phyloP scores from a whole-genome alignment of 192 early-diverging fungal genomes.

The Coemansia brasiliensis region DNA sequence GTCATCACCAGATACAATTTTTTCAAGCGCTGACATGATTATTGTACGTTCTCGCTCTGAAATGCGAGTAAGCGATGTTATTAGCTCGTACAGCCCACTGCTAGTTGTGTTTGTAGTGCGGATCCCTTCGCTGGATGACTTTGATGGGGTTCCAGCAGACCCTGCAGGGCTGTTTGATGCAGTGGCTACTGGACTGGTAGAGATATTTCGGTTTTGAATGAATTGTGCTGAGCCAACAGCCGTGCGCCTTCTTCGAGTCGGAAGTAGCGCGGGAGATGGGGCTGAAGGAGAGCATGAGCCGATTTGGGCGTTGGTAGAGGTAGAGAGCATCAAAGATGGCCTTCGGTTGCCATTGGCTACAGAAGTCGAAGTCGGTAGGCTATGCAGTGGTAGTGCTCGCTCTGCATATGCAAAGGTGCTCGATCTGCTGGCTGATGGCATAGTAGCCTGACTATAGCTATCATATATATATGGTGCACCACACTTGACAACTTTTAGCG shows the following conservation, averaged over 20 bases:
- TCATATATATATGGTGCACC: slow-evolving; percentile 45
- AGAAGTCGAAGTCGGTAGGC: neutral
- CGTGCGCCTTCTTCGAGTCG: slow-evolving; percentile 30
- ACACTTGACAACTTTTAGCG: slow-evolving; percentile 42
- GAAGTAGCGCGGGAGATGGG: slow-evolving; percentile 21
- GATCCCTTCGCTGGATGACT: slow-evolving; percentile 13
- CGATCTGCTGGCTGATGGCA: slow-evolving; percentile 12
- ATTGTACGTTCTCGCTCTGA: slow-evolving; percentile 39
- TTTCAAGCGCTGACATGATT: slow-evolving; percentile 41
- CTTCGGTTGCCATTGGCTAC: neutral
- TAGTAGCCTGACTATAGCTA: slow-evolving; percentile 15
- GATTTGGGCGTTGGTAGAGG: slow-evolving; percentile 3
- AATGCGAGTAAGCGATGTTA: slow-evolving; percentile 39
- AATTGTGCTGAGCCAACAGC: slow-evolving; percentile 9
- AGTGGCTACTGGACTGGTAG: slow-evolving; percentile 6
- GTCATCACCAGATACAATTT: slow-evolving; percentile 13
- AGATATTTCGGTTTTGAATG: slow-evolving; percentile 12
- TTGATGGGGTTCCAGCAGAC: slow-evolving; percentile 16
- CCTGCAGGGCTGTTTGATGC: slow-evolving; percentile 15
- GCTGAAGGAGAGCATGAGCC: slow-evolving; percentile 37
- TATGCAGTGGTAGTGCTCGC: slow-evolving; percentile 6
- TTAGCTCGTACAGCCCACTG: slow-evolving; percentile 31
- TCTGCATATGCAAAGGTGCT: slow-evolving; percentile 26
- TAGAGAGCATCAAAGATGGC: slow-evolving; percentile 6
- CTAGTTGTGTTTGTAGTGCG: slow-evolving; percentile 2